These are phyloP conservation scores for Wickerhamiella nectarea DNA, from an alignment of 805 yeast genomes.

Conservation along the genomic window DNA sequence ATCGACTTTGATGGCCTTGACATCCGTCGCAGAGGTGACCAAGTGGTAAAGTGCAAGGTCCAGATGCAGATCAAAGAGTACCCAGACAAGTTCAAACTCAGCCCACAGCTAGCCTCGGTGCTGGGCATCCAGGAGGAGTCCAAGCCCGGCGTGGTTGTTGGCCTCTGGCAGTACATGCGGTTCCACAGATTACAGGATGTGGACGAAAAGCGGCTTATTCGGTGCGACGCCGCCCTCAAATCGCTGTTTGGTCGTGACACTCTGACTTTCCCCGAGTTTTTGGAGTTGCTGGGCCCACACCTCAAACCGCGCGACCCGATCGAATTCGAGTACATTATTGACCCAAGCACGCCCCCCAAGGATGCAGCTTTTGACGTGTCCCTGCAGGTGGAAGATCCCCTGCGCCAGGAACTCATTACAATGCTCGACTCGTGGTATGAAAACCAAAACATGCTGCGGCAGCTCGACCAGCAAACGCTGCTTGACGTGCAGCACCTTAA, in stretches of 20 bases:
- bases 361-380: slow-evolving; percentile 67
- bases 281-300: slow-evolving; percentile 55
- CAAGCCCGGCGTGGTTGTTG: slow-evolving; percentile 71
- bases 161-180: slow-evolving; percentile 64
- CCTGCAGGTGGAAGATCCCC: slow-evolving; percentile 35
- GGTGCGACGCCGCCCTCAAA: slow-evolving; percentile 36
- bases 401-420: slow-evolving; percentile 26
- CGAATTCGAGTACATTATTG: slow-evolving; percentile 55
- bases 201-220: slow-evolving; percentile 42
- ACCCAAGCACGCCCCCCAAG: slow-evolving; percentile 62
- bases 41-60: slow-evolving; percentile 51
- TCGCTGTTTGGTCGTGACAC: slow-evolving; percentile 34
- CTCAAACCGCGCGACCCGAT: slow-evolving; percentile 70
- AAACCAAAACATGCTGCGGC: slow-evolving; percentile 31
- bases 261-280: slow-evolving; percentile 56
- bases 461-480: slow-evolving; percentile 33
- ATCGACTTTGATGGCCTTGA: slow-evolving; percentile 80
- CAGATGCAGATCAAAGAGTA: slow-evolving; percentile 70
- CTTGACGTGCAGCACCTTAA: slow-evolving; percentile 39
- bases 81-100: slow-evolving; percentile 51
- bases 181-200: slow-evolving; percentile 48
- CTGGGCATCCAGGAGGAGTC: slow-evolving; percentile 68
- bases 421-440: slow-evolving; percentile 30
- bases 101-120: slow-evolving; percentile 52
- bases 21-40: slow-evolving; percentile 62